Percentiles rank a stretch among this genome's conserved stretches.
Evolutionary conservation across 2,329 filamentous ascomycete species (phyloP).

Genomic region (Aspergillus pseudoterreus): DNA sequence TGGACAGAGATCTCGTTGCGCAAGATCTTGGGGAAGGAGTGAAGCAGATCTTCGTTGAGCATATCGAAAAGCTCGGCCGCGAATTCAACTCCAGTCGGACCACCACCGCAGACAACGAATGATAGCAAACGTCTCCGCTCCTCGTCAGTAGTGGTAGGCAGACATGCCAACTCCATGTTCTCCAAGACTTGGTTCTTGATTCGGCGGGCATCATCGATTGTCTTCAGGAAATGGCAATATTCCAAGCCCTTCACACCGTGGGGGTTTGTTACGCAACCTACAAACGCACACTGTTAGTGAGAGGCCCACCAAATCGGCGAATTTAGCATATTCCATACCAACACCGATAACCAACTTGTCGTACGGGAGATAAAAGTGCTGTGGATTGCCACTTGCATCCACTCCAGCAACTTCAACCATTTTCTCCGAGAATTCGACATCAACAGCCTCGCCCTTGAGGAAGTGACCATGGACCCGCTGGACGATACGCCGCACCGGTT

Average conservation of each 20-base stretch:
- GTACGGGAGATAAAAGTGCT: slow-evolving; percentile 89
- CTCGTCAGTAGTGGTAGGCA: slow-evolving; percentile 87
- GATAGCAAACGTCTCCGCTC: slow-evolving; percentile 85
- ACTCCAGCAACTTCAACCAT: slow-evolving; percentile 79
- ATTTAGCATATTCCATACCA: slow-evolving; percentile 42
- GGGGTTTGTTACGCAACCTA: slow-evolving; percentile 81
- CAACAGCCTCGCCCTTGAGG: slow-evolving; percentile 77
- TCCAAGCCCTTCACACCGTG: slow-evolving; percentile 95
- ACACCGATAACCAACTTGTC: slow-evolving; percentile 94
- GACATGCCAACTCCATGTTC: slow-evolving; percentile 84
- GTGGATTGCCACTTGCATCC: slow-evolving; percentile 67
- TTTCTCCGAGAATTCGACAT: slow-evolving; percentile 88
- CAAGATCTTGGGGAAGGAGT: slow-evolving; percentile 81
- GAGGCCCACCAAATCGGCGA: neutral
- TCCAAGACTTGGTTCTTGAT: slow-evolving; percentile 86
- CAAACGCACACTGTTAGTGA: slow-evolving; percentile 3
- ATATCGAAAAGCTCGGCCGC: slow-evolving; percentile 95
- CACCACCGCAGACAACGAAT: slow-evolving; percentile 93
- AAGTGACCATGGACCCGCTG: slow-evolving; percentile 79
- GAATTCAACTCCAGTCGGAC: slow-evolving; percentile 95
- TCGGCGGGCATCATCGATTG: slow-evolving; percentile 83
- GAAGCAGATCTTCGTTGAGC: slow-evolving; percentile 86
- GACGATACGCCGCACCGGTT: slow-evolving; percentile 85
- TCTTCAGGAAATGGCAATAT: slow-evolving; percentile 91
- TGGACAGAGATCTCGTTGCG: slow-evolving; percentile 98